Percentiles rank a stretch among this genome's conserved stretches.
These are phyloP conservation scores for Aspergillus sclerotialis DNA, from an alignment of 2,329 filamentous ascomycete genomes.

Conservation along the genomic window DNA sequence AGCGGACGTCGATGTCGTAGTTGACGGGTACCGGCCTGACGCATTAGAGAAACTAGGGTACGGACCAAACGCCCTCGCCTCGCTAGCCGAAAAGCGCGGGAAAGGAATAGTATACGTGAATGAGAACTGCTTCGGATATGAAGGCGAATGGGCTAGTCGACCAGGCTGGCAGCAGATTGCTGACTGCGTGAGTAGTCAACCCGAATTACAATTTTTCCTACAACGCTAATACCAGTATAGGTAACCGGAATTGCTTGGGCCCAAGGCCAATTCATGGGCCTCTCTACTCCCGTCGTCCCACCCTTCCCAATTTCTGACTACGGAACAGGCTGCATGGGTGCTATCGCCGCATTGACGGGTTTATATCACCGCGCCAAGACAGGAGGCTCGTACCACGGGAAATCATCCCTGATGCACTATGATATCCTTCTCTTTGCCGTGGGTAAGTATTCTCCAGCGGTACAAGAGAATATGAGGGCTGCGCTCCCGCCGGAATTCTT, in stretches of 20 bases:
- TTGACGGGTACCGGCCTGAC: constrained; percentile 65
- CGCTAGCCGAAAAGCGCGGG: constrained; percentile 48
- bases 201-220: background rate
- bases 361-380: constrained; percentile 55
- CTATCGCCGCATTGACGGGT: constrained; percentile 58
- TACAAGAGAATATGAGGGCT: constrained; percentile 47
- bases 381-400: constrained; percentile 62
- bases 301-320: constrained; percentile 55
- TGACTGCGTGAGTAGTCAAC: constrained; percentile 49
- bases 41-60: constrained; percentile 60
- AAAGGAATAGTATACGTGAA: constrained; percentile 64
- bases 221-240: constrained; percentile 13
- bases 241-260: constrained; percentile 37
- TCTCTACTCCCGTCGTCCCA: constrained; percentile 33
- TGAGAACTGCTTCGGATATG: constrained; percentile 65
- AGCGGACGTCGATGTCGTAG: constrained; percentile 57
- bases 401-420: constrained; percentile 60
- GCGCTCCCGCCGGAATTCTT: constrained; percentile 50
- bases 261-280: constrained; percentile 36
- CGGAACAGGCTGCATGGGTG: constrained; percentile 65
- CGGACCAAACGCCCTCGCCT: constrained; percentile 47
- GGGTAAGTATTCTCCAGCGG: constrained; percentile 48
- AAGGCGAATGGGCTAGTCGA: constrained; percentile 56
- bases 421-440: constrained; percentile 58
- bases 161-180: constrained; percentile 69